Evolutionary conservation across 2,329 filamentous ascomycete genomes (phyloP).

Genomic region (Seiridium unicorne): DNA sequence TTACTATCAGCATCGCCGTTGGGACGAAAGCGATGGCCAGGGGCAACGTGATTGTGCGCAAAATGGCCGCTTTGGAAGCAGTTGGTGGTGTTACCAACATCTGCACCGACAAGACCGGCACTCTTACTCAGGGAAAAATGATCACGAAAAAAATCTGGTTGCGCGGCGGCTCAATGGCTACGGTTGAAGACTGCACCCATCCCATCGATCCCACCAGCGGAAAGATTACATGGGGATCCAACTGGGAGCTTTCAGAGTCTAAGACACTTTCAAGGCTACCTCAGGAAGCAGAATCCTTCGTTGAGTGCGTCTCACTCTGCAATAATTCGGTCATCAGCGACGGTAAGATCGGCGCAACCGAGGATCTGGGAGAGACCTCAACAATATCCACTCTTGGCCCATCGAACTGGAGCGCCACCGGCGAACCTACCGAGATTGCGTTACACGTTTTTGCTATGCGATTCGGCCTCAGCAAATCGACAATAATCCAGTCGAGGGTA

Average conservation of each 20-base stretch:
- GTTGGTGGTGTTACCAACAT: slow-evolving; percentile 70
- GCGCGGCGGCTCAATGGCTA: slow-evolving; percentile 49
- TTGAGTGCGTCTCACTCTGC: slow-evolving; percentile 58
- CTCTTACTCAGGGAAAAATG: slow-evolving; percentile 66
- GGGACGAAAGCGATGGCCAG: slow-evolving; percentile 55
- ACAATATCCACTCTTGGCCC: slow-evolving; percentile 45
- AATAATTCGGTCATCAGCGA: slow-evolving; percentile 56
- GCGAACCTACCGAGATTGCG: slow-evolving; percentile 72
- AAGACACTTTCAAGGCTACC: slow-evolving; percentile 20
- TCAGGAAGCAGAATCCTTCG: slow-evolving; percentile 42
- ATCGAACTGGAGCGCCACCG: slow-evolving; percentile 56
- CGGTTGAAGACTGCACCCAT: slow-evolving; percentile 53
- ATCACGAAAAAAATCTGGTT: slow-evolving; percentile 63
- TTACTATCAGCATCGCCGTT: slow-evolving; percentile 61
- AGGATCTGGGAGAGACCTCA: slow-evolving; percentile 44
- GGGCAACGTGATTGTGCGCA: slow-evolving; percentile 55
- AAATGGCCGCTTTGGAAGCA: slow-evolving; percentile 64
- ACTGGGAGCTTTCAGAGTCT: slow-evolving; percentile 19
- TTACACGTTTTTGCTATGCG: slow-evolving; percentile 72
- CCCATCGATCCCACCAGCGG: slow-evolving; percentile 62
- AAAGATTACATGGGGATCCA: slow-evolving; percentile 42
- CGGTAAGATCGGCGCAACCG: slow-evolving; percentile 30
- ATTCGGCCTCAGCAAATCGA: slow-evolving; percentile 52
- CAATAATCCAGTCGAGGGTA: slow-evolving; percentile 32
- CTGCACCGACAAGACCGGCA: slow-evolving; percentile 71